phyloP scores from a whole-genome alignment of 352 stramenopile species.

The Globisporangium abappressorium region DNA sequence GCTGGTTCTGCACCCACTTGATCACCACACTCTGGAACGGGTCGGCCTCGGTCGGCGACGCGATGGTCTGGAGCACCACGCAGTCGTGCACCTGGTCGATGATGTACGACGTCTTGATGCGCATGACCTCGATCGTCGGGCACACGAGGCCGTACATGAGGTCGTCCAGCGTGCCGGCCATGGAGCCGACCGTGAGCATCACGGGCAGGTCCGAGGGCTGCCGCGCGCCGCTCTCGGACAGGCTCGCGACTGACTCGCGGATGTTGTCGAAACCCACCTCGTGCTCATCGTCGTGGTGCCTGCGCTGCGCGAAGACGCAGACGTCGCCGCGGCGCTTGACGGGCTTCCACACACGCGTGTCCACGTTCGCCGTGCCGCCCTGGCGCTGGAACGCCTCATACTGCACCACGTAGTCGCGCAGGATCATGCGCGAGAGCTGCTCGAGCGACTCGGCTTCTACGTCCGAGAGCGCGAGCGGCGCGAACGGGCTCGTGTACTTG shows the following conservation, averaged over 20 bases:
- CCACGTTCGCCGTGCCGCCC: neutral
- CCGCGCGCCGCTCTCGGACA: neutral
- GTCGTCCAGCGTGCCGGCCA: constrained; percentile 18
- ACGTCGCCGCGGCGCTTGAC: constrained; percentile 7
- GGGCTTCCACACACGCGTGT: constrained; percentile 15
- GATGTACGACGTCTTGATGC: constrained; percentile 16
- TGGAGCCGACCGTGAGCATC: constrained; percentile 4
- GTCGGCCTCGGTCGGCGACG: constrained; percentile 1
- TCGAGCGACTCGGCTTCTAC: constrained; percentile 8
- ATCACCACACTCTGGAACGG: constrained; percentile 30
- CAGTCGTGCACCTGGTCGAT: constrained; percentile 6
- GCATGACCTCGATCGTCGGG: constrained; percentile 29
- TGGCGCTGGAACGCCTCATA: constrained; percentile 1
- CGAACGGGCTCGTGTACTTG: constrained; percentile 17
- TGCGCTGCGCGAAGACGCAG: constrained; percentile 7
- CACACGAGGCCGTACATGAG: constrained; percentile 37
- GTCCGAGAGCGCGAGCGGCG: constrained; percentile 12
- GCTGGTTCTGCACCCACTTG: constrained; percentile 29
- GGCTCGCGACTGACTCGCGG: neutral
- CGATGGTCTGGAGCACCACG: constrained; percentile 5
- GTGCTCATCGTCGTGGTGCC: neutral
- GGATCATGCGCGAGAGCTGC: constrained; percentile 7
- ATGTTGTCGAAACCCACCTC: neutral
- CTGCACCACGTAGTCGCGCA: constrained; percentile 4
- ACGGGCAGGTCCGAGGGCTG: constrained; percentile 10